A percentile compares a stretch with the other conserved stretches of the same genome.
Evolutionary conservation across 768 basidiomycete genomes (phyloP).

Genomic region (Tricholoma matsutake): DNA sequence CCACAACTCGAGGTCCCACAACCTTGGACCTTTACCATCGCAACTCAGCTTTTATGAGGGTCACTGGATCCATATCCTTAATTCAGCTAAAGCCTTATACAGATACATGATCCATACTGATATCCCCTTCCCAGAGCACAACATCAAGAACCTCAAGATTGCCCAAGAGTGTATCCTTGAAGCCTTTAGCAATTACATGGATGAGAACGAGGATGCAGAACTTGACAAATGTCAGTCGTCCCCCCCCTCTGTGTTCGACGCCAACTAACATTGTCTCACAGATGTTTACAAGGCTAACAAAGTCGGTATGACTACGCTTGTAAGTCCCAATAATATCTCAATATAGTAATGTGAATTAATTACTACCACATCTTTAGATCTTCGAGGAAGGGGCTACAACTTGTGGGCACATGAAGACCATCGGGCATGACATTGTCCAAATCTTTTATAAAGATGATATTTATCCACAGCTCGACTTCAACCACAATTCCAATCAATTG

Average conservation of each 20-base stretch:
- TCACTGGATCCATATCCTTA: background rate
- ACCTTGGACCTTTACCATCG: background rate
- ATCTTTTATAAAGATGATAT: background rate
- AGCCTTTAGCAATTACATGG: background rate
- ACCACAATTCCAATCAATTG: background rate
- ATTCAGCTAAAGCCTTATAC: background rate
- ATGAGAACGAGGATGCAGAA: background rate
- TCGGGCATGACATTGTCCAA: background rate
- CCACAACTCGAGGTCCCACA: background rate
- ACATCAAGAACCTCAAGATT: background rate
- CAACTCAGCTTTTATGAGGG: background rate
- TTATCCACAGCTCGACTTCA: background rate
- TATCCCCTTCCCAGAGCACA: background rate
- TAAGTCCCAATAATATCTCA: background rate
- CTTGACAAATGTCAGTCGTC: background rate
- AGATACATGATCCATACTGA: background rate
- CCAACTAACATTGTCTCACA: background rate
- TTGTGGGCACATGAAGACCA: background rate
- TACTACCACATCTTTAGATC: background rate
- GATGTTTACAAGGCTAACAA: background rate
- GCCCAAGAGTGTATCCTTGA: background rate
- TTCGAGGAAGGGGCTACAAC: background rate
- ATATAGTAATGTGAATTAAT: background rate
- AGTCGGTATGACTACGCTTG: background rate
- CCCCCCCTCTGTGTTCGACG: background rate